A percentile compares a stretch with the other conserved stretches of the same genome.
Evolutionary conservation across 2,329 filamentous ascomycete genomes (phyloP).

Genomic region (Penicillium frequentans): DNA sequence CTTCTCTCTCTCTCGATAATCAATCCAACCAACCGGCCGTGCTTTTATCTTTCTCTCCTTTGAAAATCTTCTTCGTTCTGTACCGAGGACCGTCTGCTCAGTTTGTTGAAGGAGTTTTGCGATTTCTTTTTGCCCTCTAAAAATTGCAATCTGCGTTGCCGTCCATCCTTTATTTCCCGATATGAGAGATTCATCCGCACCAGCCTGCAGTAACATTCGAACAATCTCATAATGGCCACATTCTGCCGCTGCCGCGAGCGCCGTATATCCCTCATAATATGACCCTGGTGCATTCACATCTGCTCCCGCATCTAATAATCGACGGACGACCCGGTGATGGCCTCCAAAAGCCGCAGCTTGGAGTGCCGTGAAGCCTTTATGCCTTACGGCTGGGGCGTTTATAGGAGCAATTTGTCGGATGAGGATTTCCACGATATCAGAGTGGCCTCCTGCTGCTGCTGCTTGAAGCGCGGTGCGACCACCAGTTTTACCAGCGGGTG

Average conservation of each 20-base stretch:
- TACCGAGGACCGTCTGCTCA: not conserved
- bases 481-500: constrained; percentile 9
- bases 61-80: not conserved
- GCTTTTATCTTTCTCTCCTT: not conserved
- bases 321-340: constrained; percentile 15
- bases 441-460: constrained; percentile 7
- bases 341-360: constrained; percentile 23
- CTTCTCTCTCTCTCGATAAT: not conserved
- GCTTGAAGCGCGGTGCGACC: constrained; percentile 16
- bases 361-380: constrained; percentile 22
- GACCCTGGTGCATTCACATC: constrained; percentile 19
- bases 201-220: not conserved
- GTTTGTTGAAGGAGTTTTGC: not conserved
- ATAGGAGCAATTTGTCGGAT: constrained; percentile 18
- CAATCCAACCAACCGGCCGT: not conserved
- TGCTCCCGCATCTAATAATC: constrained; percentile 23
- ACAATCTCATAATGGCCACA: not conserved
- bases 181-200: not conserved
- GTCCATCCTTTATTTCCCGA: not conserved
- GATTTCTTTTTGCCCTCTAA: not conserved
- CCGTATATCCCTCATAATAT: not conserved
- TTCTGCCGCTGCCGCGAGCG: not conserved
- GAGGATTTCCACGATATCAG: constrained; percentile 12
- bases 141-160: not conserved
- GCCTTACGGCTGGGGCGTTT: constrained; percentile 10